phyloP scores from a whole-genome alignment of 768 basidiomycete genomes.

The Amanita exitialis region DNA sequence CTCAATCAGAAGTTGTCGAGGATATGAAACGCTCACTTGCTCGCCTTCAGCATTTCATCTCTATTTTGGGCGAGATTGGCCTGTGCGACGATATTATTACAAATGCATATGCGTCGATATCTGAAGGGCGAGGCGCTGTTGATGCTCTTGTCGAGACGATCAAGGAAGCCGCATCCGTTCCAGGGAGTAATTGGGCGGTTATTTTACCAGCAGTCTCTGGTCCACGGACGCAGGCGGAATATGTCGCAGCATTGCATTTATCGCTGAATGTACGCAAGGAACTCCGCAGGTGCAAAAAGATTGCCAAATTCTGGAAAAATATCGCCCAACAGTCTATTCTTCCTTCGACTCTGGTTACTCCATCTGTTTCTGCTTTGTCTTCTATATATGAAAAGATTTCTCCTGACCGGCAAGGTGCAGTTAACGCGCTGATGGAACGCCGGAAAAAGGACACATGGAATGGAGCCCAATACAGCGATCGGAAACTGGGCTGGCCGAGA shows the following conservation, averaged over 20 bases:
- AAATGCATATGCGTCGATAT: not conserved
- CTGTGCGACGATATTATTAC: not conserved
- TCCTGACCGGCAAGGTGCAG: slow-evolving; percentile 26
- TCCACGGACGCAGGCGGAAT: slow-evolving; percentile 29
- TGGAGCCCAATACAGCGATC: not conserved
- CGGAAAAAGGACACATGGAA: slow-evolving; percentile 6
- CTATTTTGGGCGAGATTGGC: not conserved
- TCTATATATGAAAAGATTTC: slow-evolving; percentile 23
- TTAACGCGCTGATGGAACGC: slow-evolving; percentile 25
- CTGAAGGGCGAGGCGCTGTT: slow-evolving; percentile 24
- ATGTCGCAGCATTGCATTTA: slow-evolving; percentile 34
- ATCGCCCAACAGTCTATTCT: slow-evolving; percentile 21
- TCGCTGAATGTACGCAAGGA: slow-evolving; percentile 34
- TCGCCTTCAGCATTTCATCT: not conserved
- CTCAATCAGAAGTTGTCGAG: not conserved
- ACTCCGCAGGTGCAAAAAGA: slow-evolving; percentile 31
- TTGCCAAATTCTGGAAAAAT: slow-evolving; percentile 36
- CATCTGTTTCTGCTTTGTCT: slow-evolving; percentile 29
- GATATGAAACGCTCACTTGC: not conserved
- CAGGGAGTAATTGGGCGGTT: slow-evolving; percentile 30
- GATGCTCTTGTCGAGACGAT: slow-evolving; percentile 33
- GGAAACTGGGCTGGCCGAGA: not conserved
- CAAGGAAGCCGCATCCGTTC: slow-evolving; percentile 26
- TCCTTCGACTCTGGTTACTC: slow-evolving; percentile 22
- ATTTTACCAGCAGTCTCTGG: slow-evolving; percentile 25